Percentiles rank a stretch among this genome's conserved stretches.
Evolutionary conservation across 768 basidiomycete species (phyloP).

Genomic region (Rhodotorula diobovata): DNA sequence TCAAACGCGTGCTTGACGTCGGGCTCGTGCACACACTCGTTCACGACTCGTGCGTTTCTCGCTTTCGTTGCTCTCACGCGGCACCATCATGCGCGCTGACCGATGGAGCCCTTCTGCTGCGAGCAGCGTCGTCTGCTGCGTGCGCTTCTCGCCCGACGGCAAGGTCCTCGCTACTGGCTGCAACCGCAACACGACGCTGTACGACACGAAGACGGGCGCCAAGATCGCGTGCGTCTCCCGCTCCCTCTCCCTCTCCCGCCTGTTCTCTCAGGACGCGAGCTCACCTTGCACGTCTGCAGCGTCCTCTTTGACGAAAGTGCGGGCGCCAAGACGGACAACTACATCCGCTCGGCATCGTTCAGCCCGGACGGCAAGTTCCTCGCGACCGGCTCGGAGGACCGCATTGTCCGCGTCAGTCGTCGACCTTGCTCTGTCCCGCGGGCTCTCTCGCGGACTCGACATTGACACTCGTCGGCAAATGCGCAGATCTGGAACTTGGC

Average conservation of each 20-base stretch:
- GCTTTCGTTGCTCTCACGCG: not conserved
- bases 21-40: constrained; percentile 75
- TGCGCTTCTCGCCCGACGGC: constrained; percentile 89
- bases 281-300: constrained; percentile 48
- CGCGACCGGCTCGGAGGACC: constrained; percentile 83
- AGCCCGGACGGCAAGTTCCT: constrained; percentile 66
- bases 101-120: not conserved
- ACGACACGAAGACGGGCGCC: constrained; percentile 77
- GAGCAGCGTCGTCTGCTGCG: constrained; percentile 74
- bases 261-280: not conserved
- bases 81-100: not conserved
- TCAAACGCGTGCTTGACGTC: constrained; percentile 73
- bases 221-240: constrained; percentile 66
- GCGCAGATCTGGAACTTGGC: constrained; percentile 84
- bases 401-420: constrained; percentile 70
- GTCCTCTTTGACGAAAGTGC: constrained; percentile 73
- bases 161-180: constrained; percentile 91
- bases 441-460: not conserved
- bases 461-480: not conserved
- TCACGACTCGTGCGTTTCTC: constrained; percentile 67
- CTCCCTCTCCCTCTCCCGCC: not conserved
- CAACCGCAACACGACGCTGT: constrained; percentile 92
- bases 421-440: not conserved
- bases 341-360: constrained; percentile 81
- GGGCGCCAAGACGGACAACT: constrained; percentile 69